These are phyloP conservation scores for Agaricales sp. DNA, from an alignment of 1,284 basidiomycete genomes.

Conservation along the genomic window DNA sequence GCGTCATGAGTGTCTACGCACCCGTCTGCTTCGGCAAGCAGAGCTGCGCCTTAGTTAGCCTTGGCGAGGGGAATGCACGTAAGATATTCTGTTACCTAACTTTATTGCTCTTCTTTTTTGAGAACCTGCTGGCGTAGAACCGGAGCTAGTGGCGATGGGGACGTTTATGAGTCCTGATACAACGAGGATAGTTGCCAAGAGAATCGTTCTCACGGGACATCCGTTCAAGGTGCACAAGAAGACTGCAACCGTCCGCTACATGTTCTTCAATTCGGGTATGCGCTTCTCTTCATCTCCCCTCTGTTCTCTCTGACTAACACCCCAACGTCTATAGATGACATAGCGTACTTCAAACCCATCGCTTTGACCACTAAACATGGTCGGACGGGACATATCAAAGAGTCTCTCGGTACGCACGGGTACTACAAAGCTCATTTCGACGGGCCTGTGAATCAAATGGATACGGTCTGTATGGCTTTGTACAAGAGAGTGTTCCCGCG, in stretches of 20 bases:
- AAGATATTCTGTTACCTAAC: constrained; percentile 12
- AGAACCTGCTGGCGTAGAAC: constrained; percentile 32
- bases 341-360: constrained; percentile 89
- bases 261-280: constrained; percentile 89
- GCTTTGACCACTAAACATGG: constrained; percentile 93
- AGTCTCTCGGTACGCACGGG: constrained; percentile 95
- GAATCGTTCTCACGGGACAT: constrained; percentile 89
- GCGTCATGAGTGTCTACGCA: constrained; percentile 81
- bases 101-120: background rate
- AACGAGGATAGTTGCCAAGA: constrained; percentile 86
- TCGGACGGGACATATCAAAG: constrained; percentile 84
- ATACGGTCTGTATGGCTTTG: constrained; percentile 84
- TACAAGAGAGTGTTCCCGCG: constrained; percentile 90
- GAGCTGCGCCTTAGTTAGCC: constrained; percentile 65
- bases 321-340: constrained; percentile 53
- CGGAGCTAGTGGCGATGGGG: constrained; percentile 85
- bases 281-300: constrained; percentile 3
- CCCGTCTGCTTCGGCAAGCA: constrained; percentile 87
- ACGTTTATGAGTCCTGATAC: constrained; percentile 85
- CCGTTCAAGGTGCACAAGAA: constrained; percentile 98
- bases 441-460: constrained; percentile 93
- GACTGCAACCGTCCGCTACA: constrained; percentile 94
- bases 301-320: constrained; percentile 8
- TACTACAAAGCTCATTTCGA: constrained; percentile 99
- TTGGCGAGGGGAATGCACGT: constrained; percentile 60